Conservation (phyloP, 106 monocot genomes). For the Agapanthus africanus region DNA sequence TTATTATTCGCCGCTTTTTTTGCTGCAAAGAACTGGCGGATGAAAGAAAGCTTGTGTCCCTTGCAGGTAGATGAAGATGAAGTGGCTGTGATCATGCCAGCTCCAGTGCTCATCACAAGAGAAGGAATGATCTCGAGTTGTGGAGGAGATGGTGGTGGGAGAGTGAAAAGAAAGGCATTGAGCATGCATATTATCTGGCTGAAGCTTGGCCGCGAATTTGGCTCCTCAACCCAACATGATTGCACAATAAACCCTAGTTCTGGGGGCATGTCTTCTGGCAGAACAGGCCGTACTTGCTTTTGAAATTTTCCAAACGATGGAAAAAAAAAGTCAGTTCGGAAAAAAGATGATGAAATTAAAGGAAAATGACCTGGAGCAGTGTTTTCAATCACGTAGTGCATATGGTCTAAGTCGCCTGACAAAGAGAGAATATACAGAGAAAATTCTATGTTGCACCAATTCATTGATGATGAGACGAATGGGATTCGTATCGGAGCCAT, state of each 20-base stretch:
- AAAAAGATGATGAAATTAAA: too few species aligned
- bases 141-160: constrained; percentile 31
- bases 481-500: too few species aligned
- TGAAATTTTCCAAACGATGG: too few species aligned
- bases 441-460: too few species aligned
- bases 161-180: too few species aligned
- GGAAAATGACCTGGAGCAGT: too few species aligned
- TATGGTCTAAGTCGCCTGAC: too few species aligned
- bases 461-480: too few species aligned
- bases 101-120: constrained; percentile 15
- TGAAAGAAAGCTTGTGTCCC: constrained; percentile 69
- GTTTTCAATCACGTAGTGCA: too few species aligned
- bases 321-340: too few species aligned
- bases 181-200: constrained; percentile 85
- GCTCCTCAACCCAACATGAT: constrained; percentile 94
- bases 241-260: constrained; percentile 74
- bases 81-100: constrained; percentile 20
- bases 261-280: constrained; percentile 63
- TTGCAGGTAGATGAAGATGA: constrained; percentile 29
- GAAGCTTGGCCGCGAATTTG: constrained; percentile 67
- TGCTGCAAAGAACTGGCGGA: constrained; percentile 41
- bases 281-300: too few species aligned
- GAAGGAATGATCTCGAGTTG: constrained; percentile 16
- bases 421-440: too few species aligned
- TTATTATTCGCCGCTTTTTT: constrained; percentile 31